These are phyloP conservation scores for Aureobasidium sp. DNA, from an alignment of 2,329 filamentous ascomycete species.

Conservation along the genomic window DNA sequence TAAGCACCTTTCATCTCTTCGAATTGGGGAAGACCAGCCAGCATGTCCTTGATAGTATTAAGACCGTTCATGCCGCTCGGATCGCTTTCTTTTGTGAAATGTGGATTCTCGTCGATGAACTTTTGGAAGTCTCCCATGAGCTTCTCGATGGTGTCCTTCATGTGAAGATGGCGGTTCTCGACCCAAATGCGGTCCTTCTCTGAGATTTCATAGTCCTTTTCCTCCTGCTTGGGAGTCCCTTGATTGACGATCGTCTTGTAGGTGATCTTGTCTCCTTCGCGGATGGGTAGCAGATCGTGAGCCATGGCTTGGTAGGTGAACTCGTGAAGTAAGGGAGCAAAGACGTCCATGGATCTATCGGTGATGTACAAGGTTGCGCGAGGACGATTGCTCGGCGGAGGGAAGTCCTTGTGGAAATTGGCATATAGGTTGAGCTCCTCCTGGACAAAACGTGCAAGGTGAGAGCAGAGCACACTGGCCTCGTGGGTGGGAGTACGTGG, in stretches of 20 bases:
- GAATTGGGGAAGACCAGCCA: slow-evolving; percentile 88
- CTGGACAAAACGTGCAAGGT: slow-evolving; percentile 84
- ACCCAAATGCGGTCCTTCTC: slow-evolving; percentile 95
- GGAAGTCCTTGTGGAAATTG: slow-evolving; percentile 74
- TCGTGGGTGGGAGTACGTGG: slow-evolving; percentile 70
- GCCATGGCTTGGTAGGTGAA: slow-evolving; percentile 99
- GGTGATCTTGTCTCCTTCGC: slow-evolving; percentile 78
- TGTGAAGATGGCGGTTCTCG: slow-evolving; percentile 86
- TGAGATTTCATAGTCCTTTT: slow-evolving; percentile 82
- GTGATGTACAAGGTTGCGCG: slow-evolving; percentile 78
- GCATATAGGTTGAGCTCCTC: slow-evolving; percentile 85
- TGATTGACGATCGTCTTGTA: slow-evolving; percentile 76
- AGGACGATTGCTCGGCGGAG: slow-evolving; percentile 67
- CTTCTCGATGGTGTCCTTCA: slow-evolving; percentile 96
- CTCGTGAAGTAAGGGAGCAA: slow-evolving; percentile 82
- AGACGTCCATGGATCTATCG: slow-evolving; percentile 86
- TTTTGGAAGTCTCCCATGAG: slow-evolving; percentile 86
- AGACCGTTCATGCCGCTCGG: slow-evolving; percentile 51
- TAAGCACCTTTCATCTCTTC: slow-evolving; percentile 94
- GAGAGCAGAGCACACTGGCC: slow-evolving; percentile 75
- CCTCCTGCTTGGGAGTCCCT: slow-evolving; percentile 58
- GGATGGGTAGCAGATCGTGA: slow-evolving; percentile 80
- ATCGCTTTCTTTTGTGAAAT: slow-evolving; percentile 71
- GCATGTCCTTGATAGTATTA: slow-evolving; percentile 93
- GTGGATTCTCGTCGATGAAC: slow-evolving; percentile 83